phyloP scores from a whole-genome alignment of 176 grass and related monocot species.

The Tillandsia fasciculata region DNA sequence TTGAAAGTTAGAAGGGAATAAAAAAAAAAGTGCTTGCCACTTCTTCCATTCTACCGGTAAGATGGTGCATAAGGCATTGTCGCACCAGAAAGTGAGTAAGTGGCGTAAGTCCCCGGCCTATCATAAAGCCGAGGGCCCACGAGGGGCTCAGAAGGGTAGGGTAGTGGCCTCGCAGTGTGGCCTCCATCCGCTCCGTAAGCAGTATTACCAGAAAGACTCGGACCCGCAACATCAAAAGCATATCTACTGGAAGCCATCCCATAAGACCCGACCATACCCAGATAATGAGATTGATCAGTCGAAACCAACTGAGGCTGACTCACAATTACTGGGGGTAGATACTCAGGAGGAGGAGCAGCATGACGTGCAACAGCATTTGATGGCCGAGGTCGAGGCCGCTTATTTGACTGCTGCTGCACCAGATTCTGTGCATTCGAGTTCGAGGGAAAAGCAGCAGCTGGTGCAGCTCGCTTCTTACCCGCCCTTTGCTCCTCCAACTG shows the following conservation, averaged over 20 bases:
- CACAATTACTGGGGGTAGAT: not conserved
- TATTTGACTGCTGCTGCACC: slow-evolving; percentile 3
- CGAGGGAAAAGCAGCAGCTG: not conserved
- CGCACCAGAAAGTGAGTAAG: slow-evolving; percentile 44
- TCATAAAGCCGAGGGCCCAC: slow-evolving; percentile 18
- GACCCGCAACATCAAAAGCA: slow-evolving; percentile 7
- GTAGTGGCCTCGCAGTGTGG: slow-evolving; percentile 17
- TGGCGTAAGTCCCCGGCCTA: slow-evolving; percentile 32
- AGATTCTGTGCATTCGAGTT: slow-evolving; percentile 1
- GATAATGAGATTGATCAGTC: not conserved
- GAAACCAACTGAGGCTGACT: not conserved
- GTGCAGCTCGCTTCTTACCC: slow-evolving; percentile 1
- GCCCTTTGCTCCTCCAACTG: slow-evolving; percentile 23
- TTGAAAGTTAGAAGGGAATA: not conserved
- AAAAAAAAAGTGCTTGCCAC: not conserved
- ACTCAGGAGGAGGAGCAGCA: not conserved
- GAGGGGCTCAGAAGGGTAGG: slow-evolving; percentile 34
- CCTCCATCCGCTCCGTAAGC: not conserved
- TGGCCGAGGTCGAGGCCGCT: not conserved
- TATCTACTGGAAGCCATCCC: slow-evolving; percentile 5
- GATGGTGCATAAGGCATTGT: slow-evolving; percentile 10
- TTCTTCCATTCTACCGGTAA: not conserved
- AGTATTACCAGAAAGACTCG: slow-evolving; percentile 22
- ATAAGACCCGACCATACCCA: slow-evolving; percentile 7
- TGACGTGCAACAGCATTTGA: not conserved